Conservation (phyloP, 2,329 filamentous ascomycete species). For the Claviceps africana region DNA sequence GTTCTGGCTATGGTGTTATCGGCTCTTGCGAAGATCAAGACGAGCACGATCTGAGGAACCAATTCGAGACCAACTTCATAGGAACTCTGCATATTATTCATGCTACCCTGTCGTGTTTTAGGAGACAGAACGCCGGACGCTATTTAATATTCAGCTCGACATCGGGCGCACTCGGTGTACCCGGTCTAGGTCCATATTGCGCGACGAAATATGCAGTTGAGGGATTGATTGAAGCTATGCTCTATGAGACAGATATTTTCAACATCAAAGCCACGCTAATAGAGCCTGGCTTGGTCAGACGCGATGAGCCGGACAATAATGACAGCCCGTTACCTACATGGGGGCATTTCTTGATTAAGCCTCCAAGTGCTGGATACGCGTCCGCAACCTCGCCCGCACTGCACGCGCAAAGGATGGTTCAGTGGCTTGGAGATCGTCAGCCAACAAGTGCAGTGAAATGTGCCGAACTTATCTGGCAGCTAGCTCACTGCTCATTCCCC, state of each 20-base stretch:
- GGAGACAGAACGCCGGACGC: constrained; percentile 58
- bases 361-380: constrained; percentile 68
- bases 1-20: constrained; percentile 89
- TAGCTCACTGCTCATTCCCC: constrained; percentile 89
- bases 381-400: constrained; percentile 67
- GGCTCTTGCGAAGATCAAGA: constrained; percentile 95
- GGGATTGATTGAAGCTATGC: constrained; percentile 87
- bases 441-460: constrained; percentile 88
- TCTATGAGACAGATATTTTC: constrained; percentile 85
- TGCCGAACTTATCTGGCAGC: constrained; percentile 84
- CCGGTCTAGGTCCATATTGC: constrained; percentile 85
- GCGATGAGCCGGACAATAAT: constrained; percentile 58
- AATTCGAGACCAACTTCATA: constrained; percentile 97
- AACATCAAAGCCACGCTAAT: constrained; percentile 91
- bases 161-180: constrained; percentile 81
- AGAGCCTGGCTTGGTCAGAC: constrained; percentile 74
- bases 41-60: constrained; percentile 83
- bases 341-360: constrained; percentile 85
- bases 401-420: constrained; percentile 80
- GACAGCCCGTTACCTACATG: constrained; percentile 58
- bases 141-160: constrained; percentile 95
- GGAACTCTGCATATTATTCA: constrained; percentile 90
- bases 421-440: constrained; percentile 87
- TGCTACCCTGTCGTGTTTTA: constrained; percentile 74
- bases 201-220: constrained; percentile 96